phyloP scores from a whole-genome alignment of 805 yeast genomes.

The Suhomyces prunicola region DNA sequence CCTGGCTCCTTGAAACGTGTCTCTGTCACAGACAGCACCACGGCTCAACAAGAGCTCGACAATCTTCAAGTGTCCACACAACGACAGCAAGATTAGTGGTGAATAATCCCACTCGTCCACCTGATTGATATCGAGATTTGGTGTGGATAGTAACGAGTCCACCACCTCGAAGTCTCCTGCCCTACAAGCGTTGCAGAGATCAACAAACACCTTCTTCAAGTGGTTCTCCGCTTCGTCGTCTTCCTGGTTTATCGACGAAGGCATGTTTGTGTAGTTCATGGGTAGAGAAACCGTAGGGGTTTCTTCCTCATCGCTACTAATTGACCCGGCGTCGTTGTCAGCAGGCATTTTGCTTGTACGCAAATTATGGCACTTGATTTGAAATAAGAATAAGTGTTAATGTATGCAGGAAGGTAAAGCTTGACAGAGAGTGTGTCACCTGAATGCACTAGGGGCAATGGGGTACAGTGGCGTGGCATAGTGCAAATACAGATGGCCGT shows the following conservation, averaged over 20 bases:
- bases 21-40: constrained; percentile 78
- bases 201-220: constrained; percentile 30
- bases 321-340: background rate
- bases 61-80: constrained; percentile 69
- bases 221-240: background rate
- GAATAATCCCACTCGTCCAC: constrained; percentile 74
- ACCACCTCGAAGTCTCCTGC: constrained; percentile 65
- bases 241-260: constrained; percentile 3
- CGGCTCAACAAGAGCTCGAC: constrained; percentile 56
- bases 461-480: background rate
- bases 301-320: background rate
- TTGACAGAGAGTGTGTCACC: background rate
- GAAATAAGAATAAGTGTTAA: background rate
- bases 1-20: constrained; percentile 74
- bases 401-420: background rate
- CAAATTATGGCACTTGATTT: background rate
- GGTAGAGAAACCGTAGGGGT: background rate
- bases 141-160: constrained; percentile 50
- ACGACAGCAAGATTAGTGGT: constrained; percentile 67
- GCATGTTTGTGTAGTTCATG: constrained; percentile 7
- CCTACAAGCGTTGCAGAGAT: constrained; percentile 65
- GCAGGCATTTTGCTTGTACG: background rate
- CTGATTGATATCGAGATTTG: constrained; percentile 39
- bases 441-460: background rate
- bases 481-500: background rate